Evolutionary conservation across 805 yeast genomes (phyloP).

Genomic region (Zygosaccharomyces kombuchaensis): DNA sequence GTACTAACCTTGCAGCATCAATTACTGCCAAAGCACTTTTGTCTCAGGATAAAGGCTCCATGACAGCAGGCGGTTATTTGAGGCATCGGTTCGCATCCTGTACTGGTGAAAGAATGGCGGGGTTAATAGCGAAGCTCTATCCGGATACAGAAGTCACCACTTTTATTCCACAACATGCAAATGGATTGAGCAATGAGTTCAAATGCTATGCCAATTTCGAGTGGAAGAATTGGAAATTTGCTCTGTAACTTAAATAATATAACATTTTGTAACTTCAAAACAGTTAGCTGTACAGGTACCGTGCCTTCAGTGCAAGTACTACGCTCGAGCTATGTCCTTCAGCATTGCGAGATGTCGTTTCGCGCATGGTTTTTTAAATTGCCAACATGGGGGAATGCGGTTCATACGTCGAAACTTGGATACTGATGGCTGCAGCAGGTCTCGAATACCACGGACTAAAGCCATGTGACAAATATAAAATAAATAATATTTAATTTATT

Average conservation of each 20-base stretch:
- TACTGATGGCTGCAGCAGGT: too few species aligned
- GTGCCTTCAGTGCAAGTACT: too few species aligned
- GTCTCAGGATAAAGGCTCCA: constrained; percentile 35
- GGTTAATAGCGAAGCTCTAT: constrained; percentile 55
- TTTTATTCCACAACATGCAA: constrained; percentile 75
- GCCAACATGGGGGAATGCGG: too few species aligned
- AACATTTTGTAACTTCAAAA: neutral
- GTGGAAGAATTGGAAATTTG: constrained; percentile 60
- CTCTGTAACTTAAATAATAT: neutral
- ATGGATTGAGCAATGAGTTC: constrained; percentile 84
- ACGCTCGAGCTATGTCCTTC: too few species aligned
- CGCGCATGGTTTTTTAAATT: too few species aligned
- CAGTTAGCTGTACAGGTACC: too few species aligned
- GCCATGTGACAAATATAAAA: neutral
- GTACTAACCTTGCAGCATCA: constrained; percentile 37
- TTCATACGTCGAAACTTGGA: too few species aligned
- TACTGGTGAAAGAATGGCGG: constrained; percentile 86
- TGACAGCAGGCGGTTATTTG: constrained; percentile 39
- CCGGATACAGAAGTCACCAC: constrained; percentile 61
- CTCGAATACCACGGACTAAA: too few species aligned
- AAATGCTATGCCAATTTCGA: constrained; percentile 79
- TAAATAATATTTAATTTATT: neutral
- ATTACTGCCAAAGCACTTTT: constrained; percentile 59
- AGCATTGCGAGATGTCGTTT: too few species aligned
- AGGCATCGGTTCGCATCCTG: constrained; percentile 60